Base-by-base conservation (phyloP, 2,329 filamentous ascomycete species). In the Pyrenophora graminea region DNA sequence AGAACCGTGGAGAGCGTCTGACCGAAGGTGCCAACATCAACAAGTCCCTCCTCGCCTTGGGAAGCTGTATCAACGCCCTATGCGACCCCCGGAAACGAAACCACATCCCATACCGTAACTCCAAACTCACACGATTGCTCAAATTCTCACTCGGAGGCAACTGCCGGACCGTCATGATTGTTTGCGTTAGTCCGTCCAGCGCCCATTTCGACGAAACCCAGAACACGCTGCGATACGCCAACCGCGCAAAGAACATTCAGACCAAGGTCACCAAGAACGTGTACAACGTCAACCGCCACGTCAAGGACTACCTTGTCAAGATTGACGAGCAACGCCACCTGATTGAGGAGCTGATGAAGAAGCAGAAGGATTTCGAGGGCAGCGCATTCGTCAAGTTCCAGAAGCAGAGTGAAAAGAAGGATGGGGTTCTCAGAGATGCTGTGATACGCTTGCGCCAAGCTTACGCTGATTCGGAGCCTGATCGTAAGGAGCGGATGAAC, bases 161-260 rank as follows among this genome's bases (percentile, higher is more conserved):
- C 74, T 99, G 94, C 81, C 95, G 92, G 76, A 99, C 94, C 0
- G 94, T 99, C 71, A 99, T 99, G 94, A 97, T 99, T 72, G 94
- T 99, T 21, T 99, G 94, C 67, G 90, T 99, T 46, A 97, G 92
- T 63, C 94, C 94, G 1, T 97, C 91, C 1, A 97, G 94, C 67
- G 89, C 90, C 4, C 94, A 99, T 75, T 99, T 94, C 64, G 94
- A 99, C 73, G 94, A 99, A 76, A 97, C 93, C 0, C 94, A 99
- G 67, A 99, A 99, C 74, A 99, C 94, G 0, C 81, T 99, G 15
- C 89, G 95, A 64, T 99, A 99, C 68, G 94, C 94, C 42, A 97
- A 99, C 74, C 84, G 94, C 62, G 94, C 94, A 52, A 99, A 99
- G 83, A 99, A 99, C 68, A 99, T 99, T 70, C 95, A 97, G 77